Base-by-base conservation (phyloP, 192 early-diverging fungal species). In the Entomortierella beljakovae region DNA sequence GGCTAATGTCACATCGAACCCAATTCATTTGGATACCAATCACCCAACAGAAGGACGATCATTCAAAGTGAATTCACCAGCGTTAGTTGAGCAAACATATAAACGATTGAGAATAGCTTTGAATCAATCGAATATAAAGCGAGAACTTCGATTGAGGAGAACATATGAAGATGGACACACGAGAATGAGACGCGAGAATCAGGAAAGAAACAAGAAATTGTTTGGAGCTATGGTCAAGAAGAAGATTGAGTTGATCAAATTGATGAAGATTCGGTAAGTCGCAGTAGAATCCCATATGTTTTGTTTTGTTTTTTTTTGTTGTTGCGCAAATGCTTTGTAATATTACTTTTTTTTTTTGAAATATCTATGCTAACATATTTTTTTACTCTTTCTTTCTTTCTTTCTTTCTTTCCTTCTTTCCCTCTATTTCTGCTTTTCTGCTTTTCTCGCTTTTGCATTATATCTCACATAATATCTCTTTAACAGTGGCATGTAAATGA, bases 201-300 rank as follows among this genome's bases (percentile, higher is more conserved):
- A 79, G 54, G 75, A 79, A 37, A 43, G 56, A 56, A 79, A 79
- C 75, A 64, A 70, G 62, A 79, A 65, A 52, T 23, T 79, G 56
- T 79, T 79, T 49, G 75, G 75, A 10, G 61, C 59, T 23, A 79
- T 79, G 75, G 75, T 79, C 59, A 40, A 68, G 22, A 79, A 79
- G 56, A 79, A 79, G 75, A 79, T 79, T 55, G 67, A 79, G 31
- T 51, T 79, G 55, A 79, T 79, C 57, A 70, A 70, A 57, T 57
- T 79, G 54, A 79, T 79, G 75, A 79, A 79, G 62, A 57, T 79
- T 59, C 75, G 75, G 75, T 79, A 65, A 32, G 72, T 59, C 29
- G n/a, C n/a, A n/a, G n/a, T n/a, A n/a, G n/a, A 42, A 22, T 37
- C 53, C 15, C 15, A 11, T 10, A 46, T 40, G 28, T 25, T 29